Evolutionary conservation across 257 asterid genomes (phyloP).

Genomic region (Solanum arcanum): DNA sequence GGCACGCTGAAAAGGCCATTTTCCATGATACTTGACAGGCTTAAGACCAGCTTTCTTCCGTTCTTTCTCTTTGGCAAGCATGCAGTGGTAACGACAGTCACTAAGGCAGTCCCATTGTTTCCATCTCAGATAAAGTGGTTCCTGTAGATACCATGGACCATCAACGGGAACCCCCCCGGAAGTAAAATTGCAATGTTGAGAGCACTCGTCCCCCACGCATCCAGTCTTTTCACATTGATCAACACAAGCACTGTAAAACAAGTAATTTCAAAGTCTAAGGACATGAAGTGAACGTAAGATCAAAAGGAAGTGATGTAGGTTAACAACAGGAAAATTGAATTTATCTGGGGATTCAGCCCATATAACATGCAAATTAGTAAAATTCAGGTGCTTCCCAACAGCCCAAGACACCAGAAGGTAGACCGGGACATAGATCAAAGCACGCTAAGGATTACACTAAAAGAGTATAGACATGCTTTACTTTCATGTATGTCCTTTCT

Average conservation of each 20-base stretch:
- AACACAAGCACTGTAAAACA: constrained; percentile 48
- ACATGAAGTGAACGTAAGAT: not conserved
- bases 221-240: constrained; percentile 77
- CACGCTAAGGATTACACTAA: not conserved
- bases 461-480: not conserved
- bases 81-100: constrained; percentile 71
- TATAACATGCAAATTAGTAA: not conserved
- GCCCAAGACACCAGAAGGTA: not conserved
- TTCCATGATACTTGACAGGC: constrained; percentile 78
- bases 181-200: constrained; percentile 73
- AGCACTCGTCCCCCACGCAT: constrained; percentile 67
- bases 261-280: constrained; percentile 7
- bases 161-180: constrained; percentile 39
- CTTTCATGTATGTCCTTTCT: not conserved
- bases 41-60: constrained; percentile 48
- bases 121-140: constrained; percentile 81
- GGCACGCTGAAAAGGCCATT: constrained; percentile 73
- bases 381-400: not conserved
- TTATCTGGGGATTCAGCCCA: not conserved
- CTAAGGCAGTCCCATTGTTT: constrained; percentile 82
- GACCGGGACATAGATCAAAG: not conserved
- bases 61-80: constrained; percentile 71
- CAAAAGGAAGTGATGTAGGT: not conserved
- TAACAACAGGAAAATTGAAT: not conserved
- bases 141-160: constrained; percentile 89